Conservation (phyloP, 257 asterid species). For the Solanum corneliomulleri region DNA sequence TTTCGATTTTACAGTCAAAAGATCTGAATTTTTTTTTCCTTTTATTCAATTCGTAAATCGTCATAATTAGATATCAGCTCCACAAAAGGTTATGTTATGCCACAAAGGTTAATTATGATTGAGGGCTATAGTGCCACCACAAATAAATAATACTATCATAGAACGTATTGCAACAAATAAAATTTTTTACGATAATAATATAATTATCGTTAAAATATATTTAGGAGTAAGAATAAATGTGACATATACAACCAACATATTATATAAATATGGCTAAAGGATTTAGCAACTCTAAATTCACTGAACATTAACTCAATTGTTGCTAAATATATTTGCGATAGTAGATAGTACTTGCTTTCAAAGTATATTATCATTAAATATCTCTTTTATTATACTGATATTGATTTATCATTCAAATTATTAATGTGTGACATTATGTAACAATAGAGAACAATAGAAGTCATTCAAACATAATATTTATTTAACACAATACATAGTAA, state of each 20-base stretch:
- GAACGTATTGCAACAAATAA: not conserved
- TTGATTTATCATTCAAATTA: too few species aligned
- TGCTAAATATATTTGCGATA: too few species aligned
- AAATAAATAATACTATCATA: not conserved
- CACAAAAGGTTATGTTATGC: not conserved
- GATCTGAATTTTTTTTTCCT: fast-evolving
- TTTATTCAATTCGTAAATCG: not conserved
- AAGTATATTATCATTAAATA: too few species aligned
- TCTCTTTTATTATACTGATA: too few species aligned
- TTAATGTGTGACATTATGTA: too few species aligned
- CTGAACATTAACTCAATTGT: not conserved
- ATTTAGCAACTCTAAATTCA: too few species aligned
- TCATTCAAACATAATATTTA: too few species aligned
- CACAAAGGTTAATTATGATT: not conserved
- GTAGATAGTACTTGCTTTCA: not conserved
- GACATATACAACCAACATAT: too few species aligned
- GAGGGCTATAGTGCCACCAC: not conserved
- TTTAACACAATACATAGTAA: too few species aligned
- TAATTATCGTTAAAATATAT: too few species aligned
- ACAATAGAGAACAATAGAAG: too few species aligned
- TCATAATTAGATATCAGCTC: not conserved
- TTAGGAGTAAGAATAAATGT: not conserved
- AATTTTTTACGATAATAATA: fast-evolving
- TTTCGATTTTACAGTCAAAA: not conserved
- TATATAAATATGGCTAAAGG: not conserved